Conservation (phyloP, 768 basidiomycete species). For the Tubosaeta sp. region DNA sequence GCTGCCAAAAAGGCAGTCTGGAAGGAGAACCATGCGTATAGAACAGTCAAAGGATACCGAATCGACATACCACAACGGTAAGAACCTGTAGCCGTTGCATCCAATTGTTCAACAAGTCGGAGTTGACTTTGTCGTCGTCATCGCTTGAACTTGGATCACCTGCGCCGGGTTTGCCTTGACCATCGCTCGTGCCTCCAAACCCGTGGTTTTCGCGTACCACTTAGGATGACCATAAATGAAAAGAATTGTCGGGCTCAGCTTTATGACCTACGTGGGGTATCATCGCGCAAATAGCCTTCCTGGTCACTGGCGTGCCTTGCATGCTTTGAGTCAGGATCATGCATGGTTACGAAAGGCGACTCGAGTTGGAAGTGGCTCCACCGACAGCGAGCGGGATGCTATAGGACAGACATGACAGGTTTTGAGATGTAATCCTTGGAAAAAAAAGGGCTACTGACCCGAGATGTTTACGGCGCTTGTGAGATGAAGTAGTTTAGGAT, state of each 20-base stretch:
- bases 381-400: neutral
- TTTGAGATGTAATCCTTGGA: neutral
- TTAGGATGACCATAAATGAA: slow-evolving; percentile 3
- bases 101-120: slow-evolving; percentile 23
- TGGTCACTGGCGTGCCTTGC: neutral
- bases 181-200: slow-evolving; percentile 3
- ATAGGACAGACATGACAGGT: neutral
- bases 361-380: slow-evolving; percentile 1
- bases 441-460: slow-evolving; percentile 9
- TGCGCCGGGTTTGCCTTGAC: slow-evolving; percentile 5
- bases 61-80: slow-evolving; percentile 25
- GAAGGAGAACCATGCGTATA: neutral
- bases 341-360: neutral
- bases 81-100: slow-evolving; percentile 25
- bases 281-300: slow-evolving; percentile 3
- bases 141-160: neutral
- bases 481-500: neutral
- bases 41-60: neutral
- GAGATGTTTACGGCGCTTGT: neutral
- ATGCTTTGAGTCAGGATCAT: neutral
- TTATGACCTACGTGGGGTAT: slow-evolving; percentile 15
- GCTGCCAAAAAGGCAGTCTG: slow-evolving; percentile 30
- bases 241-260: no score
- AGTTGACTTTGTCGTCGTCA: slow-evolving; percentile 8
- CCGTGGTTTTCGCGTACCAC: slow-evolving; percentile 1